Evolutionary conservation across 768 basidiomycete genomes (phyloP).

Genomic region (Phaeolepiota aurea): DNA sequence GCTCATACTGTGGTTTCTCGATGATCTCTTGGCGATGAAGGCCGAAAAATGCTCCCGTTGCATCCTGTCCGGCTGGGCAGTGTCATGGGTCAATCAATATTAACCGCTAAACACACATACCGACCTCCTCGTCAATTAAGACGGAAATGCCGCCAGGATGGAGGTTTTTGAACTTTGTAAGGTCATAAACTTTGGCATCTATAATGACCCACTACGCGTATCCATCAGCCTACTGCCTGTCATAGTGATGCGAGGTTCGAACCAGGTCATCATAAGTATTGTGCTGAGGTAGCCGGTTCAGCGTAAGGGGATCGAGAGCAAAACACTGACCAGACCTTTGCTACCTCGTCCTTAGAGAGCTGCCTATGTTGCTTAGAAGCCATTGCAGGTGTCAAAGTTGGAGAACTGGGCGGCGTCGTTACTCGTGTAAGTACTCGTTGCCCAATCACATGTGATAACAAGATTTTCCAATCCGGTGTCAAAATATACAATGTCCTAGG

Average conservation of each 20-base stretch:
- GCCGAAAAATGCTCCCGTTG: conserved; percentile 22
- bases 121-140: conserved; percentile 65
- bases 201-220: conserved; percentile 66
- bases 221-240: neutral
- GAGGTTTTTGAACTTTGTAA: conserved; percentile 67
- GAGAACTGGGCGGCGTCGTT: neutral
- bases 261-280: conserved; percentile 71
- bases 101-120: conserved; percentile 24
- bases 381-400: conserved; percentile 11
- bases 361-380: conserved; percentile 19
- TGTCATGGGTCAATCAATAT: neutral
- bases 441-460: neutral
- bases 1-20: conserved; percentile 20
- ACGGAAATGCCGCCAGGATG: conserved; percentile 81
- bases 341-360: conserved; percentile 63
- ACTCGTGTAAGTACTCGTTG: neutral
- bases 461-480: too few species aligned
- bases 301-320: neutral
- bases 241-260: conserved; percentile 9
- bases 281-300: conserved; percentile 38
- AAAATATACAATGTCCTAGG: too few species aligned
- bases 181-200: conserved; percentile 77
- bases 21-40: conserved; percentile 24
- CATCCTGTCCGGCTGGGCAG: conserved; percentile 54
- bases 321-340: conserved; percentile 36